Conservation (phyloP, 352 stramenopile genomes). For the Bremia lactucae region DNA sequence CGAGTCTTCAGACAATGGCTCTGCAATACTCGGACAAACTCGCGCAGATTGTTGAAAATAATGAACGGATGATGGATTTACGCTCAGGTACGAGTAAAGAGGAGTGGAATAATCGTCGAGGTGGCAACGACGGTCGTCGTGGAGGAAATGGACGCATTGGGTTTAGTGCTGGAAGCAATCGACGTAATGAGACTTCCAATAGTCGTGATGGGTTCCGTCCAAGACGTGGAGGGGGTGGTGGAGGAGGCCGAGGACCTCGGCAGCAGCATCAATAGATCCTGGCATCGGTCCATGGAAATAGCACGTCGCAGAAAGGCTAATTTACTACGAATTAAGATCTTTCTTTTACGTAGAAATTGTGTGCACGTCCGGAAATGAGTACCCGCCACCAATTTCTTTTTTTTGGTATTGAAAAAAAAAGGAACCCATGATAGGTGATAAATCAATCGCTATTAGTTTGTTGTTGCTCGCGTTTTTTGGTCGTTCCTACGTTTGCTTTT, state of each 20-base stretch:
- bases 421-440: too few relatives aligned
- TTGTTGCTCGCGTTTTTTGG: slow-evolving; percentile 20
- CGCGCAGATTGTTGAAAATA: slow-evolving; percentile 81
- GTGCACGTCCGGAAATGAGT: too few relatives aligned
- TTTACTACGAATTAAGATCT: too few relatives aligned
- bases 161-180: slow-evolving; percentile 22
- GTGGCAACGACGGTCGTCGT: slow-evolving; percentile 25
- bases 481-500: too few relatives aligned
- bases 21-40: slow-evolving; percentile 95
- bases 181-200: slow-evolving; percentile 39
- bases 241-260: slow-evolving; percentile 25
- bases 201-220: slow-evolving; percentile 35
- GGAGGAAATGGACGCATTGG: slow-evolving; percentile 28
- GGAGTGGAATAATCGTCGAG: slow-evolving; percentile 49
- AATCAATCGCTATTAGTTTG: slow-evolving; percentile 14
- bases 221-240: slow-evolving; percentile 27
- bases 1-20: slow-evolving; percentile 89
- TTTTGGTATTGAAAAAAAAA: too few relatives aligned
- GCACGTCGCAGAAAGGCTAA: too few relatives aligned
- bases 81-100: slow-evolving; percentile 58
- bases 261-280: slow-evolving; percentile 37
- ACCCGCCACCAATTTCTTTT: too few relatives aligned
- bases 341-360: too few relatives aligned
- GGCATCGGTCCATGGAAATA: too few relatives aligned
- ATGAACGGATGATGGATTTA: slow-evolving; percentile 84